phyloP scores from a whole-genome alignment of 2,329 filamentous ascomycete genomes.

The Trichoderma oligosporum region DNA sequence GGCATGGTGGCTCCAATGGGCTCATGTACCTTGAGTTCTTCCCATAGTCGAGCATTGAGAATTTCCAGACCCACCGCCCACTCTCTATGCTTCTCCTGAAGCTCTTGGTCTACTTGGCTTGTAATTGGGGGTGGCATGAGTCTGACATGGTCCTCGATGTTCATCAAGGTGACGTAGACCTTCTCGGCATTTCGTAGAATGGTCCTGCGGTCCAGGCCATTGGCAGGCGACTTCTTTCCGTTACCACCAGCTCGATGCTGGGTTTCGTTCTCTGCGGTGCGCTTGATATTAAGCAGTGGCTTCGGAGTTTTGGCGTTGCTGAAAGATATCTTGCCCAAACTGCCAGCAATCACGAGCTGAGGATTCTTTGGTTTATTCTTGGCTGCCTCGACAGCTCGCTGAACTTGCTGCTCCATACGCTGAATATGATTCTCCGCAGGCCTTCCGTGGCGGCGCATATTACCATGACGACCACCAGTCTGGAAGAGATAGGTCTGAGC shows the following conservation, averaged over 20 bases:
- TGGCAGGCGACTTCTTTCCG: constrained; percentile 40
- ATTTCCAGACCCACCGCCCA: constrained; percentile 59
- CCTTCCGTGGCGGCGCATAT: constrained; percentile 68
- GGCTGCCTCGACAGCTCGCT: constrained; percentile 91
- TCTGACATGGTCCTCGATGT: constrained; percentile 88
- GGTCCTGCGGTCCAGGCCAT: constrained; percentile 73
- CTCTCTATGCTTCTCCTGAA: constrained; percentile 70
- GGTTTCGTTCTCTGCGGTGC: constrained; percentile 61
- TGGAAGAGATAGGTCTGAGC: constrained; percentile 97
- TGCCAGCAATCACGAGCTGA: constrained; percentile 92
- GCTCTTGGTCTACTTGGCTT: constrained; percentile 57
- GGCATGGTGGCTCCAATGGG: constrained; percentile 73
- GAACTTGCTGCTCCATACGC: constrained; percentile 98
- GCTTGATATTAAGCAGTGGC: constrained; percentile 91
- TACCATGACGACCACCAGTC: constrained; percentile 78
- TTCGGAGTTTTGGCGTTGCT: constrained; percentile 98
- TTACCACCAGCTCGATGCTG: constrained; percentile 48
- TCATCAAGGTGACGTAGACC: constrained; percentile 85
- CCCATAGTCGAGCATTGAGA: constrained; percentile 81
- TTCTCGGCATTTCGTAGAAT: constrained; percentile 82
- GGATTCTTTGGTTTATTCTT: constrained; percentile 98
- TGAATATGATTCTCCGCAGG: constrained; percentile 96
- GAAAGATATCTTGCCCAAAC: constrained; percentile 95
- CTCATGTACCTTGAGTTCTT: constrained; percentile 85
- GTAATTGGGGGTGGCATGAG: constrained; percentile 63